phyloP scores from a whole-genome alignment of 257 asterid genomes.

The Scutellaria galericulata region DNA sequence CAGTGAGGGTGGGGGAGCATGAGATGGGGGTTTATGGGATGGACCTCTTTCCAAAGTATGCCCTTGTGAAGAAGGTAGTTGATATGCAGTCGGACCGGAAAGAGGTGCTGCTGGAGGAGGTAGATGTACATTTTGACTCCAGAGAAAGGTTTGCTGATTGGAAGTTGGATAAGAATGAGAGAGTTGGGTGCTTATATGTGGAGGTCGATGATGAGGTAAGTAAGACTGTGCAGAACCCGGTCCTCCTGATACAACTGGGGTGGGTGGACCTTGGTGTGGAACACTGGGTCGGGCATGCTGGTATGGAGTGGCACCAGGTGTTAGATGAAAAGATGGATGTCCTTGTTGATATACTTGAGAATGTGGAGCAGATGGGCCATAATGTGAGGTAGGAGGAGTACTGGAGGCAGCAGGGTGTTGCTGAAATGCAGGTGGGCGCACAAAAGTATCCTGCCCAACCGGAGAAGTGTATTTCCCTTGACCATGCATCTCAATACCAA shows the following conservation, averaged over 20 bases:
- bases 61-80: conserved; percentile 55
- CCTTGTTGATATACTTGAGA: conserved; percentile 50
- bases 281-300: conserved; percentile 43
- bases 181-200: conserved; percentile 46
- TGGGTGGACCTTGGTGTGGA: conserved; percentile 44
- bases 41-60: conserved; percentile 47
- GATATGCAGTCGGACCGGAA: conserved; percentile 44
- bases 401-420: conserved; percentile 47
- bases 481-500: conserved; percentile 61
- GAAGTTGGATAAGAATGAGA: conserved; percentile 46
- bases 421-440: conserved; percentile 50
- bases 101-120: conserved; percentile 44
- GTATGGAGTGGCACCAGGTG: conserved; percentile 42
- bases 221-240: conserved; percentile 49
- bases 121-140: conserved; percentile 58
- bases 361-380: conserved; percentile 45
- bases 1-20: conserved; percentile 38
- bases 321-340: conserved; percentile 42
- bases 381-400: conserved; percentile 43
- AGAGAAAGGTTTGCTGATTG: conserved; percentile 45
- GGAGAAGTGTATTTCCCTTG: conserved; percentile 57
- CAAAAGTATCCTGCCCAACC: conserved; percentile 52
- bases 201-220: conserved; percentile 47
- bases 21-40: conserved; percentile 45
- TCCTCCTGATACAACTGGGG: conserved; percentile 47